Base-by-base conservation (phyloP, 169 alveolate species). In the Cryptosporidium canis region DNA sequence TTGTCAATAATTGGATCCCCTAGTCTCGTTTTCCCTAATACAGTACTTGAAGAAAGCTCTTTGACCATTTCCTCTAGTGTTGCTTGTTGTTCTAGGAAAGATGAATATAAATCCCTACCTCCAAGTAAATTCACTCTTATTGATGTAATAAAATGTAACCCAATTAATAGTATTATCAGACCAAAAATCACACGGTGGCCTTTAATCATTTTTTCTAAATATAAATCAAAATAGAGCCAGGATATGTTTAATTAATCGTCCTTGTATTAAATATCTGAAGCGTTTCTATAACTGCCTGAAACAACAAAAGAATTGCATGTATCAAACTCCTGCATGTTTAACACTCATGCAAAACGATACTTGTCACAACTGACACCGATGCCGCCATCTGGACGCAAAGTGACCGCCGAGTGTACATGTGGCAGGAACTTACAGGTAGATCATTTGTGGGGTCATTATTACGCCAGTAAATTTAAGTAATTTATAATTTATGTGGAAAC, bases 331-430 rank as follows among this genome's bases (percentile, higher is more conserved):
- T 70, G 39, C 67, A 70, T 48, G 84, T 51, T 14, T 31, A 27
- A 33, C 3, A 35, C 33, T 51, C 84, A 70, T 70, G 84, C 31
- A 48, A 48, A 27, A 70, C 84, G 84, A 35, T 55, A 70, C 84
- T 70, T 51, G 48, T 55, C 58, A 47, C 3, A 31, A 9, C 11
- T 31, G 47, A 29, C 31, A 48, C 24, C 11, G 12, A 24, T 51
- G 53, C 66, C 67, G 67, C 84, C 66, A 70, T 48, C 6, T 70
- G 35, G 47, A 58, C 84, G 48, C 47, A 16, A 6, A 61, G 24
- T n/a, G 33, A 45, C 87, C 87, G 87, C 87, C 87, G 44, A 77
- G 43, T 24, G 29, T 77, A 61, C 87, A 77, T 77, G 87, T 77
- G 87, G 87, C 87, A 58, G 64, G 53, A 61, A 41, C 29, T 41